Evolutionary conservation across 257 asterid species (phyloP).

Genomic region (Forsythia suspensa): DNA sequence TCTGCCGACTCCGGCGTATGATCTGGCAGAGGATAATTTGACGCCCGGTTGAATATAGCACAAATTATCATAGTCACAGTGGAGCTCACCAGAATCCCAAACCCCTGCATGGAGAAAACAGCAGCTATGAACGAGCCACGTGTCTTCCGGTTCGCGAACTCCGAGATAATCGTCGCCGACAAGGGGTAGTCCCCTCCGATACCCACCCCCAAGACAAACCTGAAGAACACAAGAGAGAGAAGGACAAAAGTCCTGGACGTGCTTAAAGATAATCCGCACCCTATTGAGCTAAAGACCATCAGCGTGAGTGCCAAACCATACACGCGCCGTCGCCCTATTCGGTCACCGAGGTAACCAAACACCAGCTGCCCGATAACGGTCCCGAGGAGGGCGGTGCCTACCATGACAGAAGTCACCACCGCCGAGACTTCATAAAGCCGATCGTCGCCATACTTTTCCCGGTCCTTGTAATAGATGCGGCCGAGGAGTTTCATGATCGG

Average conservation of each 20-base stretch:
- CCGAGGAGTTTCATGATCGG: conserved; percentile 53
- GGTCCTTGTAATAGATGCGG: conserved; percentile 35
- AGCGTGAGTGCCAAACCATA: conserved; percentile 48
- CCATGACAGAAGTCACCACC: conserved; percentile 33
- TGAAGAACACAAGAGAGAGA: conserved; percentile 42
- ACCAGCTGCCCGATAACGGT: conserved; percentile 47
- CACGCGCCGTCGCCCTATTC: conserved; percentile 49
- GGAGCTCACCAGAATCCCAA: conserved; percentile 57
- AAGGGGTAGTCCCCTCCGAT: conserved; percentile 67
- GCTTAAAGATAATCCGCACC: conserved; percentile 57
- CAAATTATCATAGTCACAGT: conserved; percentile 56
- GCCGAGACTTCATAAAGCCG: conserved; percentile 25
- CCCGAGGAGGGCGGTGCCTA: conserved; percentile 48
- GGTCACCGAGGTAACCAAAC: conserved; percentile 55
- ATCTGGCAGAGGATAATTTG: not conserved
- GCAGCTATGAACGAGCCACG: conserved; percentile 64
- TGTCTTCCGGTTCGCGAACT: conserved; percentile 50
- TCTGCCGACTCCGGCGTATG: conserved; percentile 42
- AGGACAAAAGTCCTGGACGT: conserved; percentile 45
- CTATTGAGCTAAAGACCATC: conserved; percentile 54
- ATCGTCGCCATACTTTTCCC: not conserved
- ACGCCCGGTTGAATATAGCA: conserved; percentile 36
- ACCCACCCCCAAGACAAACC: conserved; percentile 53
- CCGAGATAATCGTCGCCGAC: conserved; percentile 71
- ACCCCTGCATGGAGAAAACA: conserved; percentile 70